A percentile compares a stretch with the other conserved stretches of the same genome.
Conservation (phyloP, 2,329 filamentous ascomycete species). For the Escovopsis sp. region DNA sequence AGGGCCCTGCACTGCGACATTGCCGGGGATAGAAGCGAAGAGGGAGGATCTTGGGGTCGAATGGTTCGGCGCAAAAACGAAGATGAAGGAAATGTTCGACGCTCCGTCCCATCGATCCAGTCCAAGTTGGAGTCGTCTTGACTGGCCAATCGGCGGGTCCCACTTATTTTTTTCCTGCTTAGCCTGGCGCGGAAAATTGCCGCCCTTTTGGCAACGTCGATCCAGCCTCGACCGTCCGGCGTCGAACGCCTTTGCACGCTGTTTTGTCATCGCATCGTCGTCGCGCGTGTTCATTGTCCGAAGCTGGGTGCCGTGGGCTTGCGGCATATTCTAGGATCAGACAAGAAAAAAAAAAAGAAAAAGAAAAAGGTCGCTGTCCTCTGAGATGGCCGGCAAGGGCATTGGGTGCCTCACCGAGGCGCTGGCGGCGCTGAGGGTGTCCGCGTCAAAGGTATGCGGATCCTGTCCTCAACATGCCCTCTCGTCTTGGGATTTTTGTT, state of each 20-base stretch:
- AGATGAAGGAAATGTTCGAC: neutral
- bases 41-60: no score
- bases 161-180: neutral
- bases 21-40: slow-evolving; percentile 8
- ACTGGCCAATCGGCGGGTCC: neutral
- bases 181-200: neutral
- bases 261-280: no score
- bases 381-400: slow-evolving; percentile 24
- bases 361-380: no score
- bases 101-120: no score
- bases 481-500: no score
- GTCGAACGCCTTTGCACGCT: no score
- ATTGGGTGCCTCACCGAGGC: slow-evolving; percentile 37
- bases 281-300: no score
- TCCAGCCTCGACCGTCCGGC: no score
- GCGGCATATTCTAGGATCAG: neutral
- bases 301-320: no score
- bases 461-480: no score
- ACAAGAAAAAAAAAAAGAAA: slow-evolving; percentile 5
- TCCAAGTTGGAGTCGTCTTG: no score
- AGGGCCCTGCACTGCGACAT: slow-evolving; percentile 49
- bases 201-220: neutral
- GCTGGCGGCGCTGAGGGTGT: slow-evolving; percentile 33
- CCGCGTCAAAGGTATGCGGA: slow-evolving; percentile 21
- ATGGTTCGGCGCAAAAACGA: neutral